These are phyloP conservation scores for Capsella bursapastoris DNA, from an alignment of 345 rosid genomes.

Conservation along the genomic window DNA sequence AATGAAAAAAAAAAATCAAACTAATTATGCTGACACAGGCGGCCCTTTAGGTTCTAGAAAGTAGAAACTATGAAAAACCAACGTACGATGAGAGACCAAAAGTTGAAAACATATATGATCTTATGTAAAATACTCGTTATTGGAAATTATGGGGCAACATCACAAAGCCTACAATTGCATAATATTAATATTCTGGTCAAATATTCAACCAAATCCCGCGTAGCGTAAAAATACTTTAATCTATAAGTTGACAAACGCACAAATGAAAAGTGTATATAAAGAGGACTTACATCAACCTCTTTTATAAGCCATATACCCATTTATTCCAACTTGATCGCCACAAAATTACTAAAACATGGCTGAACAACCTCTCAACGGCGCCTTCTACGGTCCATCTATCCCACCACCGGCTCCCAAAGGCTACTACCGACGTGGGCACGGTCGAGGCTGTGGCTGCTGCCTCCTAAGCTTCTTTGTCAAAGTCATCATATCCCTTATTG, in stretches of 20 bases:
- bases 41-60: neutral
- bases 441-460: slow-evolving; percentile 66
- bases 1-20: neutral
- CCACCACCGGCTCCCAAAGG: slow-evolving; percentile 53
- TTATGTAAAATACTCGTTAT: slow-evolving; percentile 8
- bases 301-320: slow-evolving; percentile 10
- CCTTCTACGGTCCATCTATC: slow-evolving; percentile 73
- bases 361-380: slow-evolving; percentile 63
- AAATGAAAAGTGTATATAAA: slow-evolving; percentile 27
- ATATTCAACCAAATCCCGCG: slow-evolving; percentile 34
- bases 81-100: slow-evolving; percentile 23
- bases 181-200: slow-evolving; percentile 39
- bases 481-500: slow-evolving; percentile 45
- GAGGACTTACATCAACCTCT: slow-evolving; percentile 25
- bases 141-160: slow-evolving; percentile 32
- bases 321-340: slow-evolving; percentile 25
- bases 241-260: slow-evolving; percentile 35
- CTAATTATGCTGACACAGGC: neutral
- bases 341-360: slow-evolving; percentile 33
- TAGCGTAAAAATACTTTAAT: slow-evolving; percentile 31
- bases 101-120: neutral
- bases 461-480: slow-evolving; percentile 56
- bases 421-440: slow-evolving; percentile 57
- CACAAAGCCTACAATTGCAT: slow-evolving; percentile 38
- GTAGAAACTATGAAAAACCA: slow-evolving; percentile 19